phyloP scores from a whole-genome alignment of 345 rosid genomes.

The Citrus glauca region DNA sequence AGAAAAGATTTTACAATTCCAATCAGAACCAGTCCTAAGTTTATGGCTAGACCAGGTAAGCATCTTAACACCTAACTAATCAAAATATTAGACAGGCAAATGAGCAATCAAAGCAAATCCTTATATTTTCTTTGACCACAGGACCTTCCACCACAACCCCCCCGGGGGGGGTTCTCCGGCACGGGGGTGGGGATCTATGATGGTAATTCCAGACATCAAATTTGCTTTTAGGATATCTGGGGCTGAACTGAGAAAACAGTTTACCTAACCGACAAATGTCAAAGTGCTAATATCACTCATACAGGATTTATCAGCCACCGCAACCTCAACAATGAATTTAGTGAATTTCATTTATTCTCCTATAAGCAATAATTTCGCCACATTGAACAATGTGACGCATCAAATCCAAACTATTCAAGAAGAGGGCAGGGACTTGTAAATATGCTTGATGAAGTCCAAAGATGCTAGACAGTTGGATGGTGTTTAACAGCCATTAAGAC shows the following conservation, averaged over 20 bases:
- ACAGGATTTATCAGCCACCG: not conserved
- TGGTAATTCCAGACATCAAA: not conserved
- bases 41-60: not conserved
- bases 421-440: not conserved
- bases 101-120: slow-evolving; percentile 1
- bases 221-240: not conserved
- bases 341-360: not conserved
- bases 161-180: no score
- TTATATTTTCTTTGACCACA: not conserved
- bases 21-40: not conserved
- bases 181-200: no score
- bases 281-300: not conserved
- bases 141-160: no score
- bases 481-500: not conserved
- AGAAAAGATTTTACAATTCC: not conserved
- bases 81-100: not conserved
- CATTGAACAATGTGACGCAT: not conserved
- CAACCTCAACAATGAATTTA: not conserved
- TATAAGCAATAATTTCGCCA: not conserved
- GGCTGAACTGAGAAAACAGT: not conserved
- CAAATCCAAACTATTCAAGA: slow-evolving; percentile 1
- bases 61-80: not conserved
- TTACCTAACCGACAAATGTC: not conserved
- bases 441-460: not conserved
- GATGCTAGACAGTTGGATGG: not conserved